A percentile compares a stretch with the other conserved stretches of the same genome.
phyloP scores from a whole-genome alignment of 2,329 filamentous ascomycete species.

The Colletotrichum aenigma region DNA sequence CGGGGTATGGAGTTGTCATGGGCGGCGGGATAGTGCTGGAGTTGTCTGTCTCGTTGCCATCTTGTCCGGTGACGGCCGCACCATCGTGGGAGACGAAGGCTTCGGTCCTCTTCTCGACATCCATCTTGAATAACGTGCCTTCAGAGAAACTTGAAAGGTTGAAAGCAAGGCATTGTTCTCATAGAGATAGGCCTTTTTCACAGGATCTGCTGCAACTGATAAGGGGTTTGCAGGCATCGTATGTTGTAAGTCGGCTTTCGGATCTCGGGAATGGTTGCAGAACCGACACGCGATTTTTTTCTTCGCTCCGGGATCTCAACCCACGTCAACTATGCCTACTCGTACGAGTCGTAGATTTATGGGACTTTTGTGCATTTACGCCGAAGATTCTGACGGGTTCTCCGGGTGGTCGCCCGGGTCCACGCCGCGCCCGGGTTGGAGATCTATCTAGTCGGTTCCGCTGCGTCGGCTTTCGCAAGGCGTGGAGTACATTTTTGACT shows the following conservation, averaged over 20 bases:
- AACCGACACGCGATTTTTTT: neutral
- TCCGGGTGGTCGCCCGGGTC: neutral
- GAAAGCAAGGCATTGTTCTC: neutral
- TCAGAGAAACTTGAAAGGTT: neutral
- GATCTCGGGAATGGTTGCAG: neutral
- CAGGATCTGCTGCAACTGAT: neutral
- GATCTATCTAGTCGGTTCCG: neutral
- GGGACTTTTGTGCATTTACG: neutral
- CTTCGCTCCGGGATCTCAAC: neutral
- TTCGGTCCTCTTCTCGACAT: neutral
- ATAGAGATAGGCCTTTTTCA: neutral
- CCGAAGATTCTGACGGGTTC: neutral
- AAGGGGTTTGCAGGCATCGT: neutral
- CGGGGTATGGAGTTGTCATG: neutral
- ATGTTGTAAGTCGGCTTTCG: slow-evolving; percentile 15
- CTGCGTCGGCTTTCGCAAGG: neutral
- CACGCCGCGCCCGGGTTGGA: neutral
- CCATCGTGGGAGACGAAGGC: neutral
- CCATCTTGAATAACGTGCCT: neutral
- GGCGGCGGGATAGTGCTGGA: neutral
- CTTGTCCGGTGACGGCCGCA: neutral
- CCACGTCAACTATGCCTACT: neutral
- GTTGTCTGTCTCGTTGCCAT: neutral
- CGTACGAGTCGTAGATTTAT: neutral
- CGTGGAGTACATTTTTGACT: neutral